Evolutionary conservation across 495 filamentous ascomycete genomes (phyloP).

Genomic region (Penicillium longicatenatum): DNA sequence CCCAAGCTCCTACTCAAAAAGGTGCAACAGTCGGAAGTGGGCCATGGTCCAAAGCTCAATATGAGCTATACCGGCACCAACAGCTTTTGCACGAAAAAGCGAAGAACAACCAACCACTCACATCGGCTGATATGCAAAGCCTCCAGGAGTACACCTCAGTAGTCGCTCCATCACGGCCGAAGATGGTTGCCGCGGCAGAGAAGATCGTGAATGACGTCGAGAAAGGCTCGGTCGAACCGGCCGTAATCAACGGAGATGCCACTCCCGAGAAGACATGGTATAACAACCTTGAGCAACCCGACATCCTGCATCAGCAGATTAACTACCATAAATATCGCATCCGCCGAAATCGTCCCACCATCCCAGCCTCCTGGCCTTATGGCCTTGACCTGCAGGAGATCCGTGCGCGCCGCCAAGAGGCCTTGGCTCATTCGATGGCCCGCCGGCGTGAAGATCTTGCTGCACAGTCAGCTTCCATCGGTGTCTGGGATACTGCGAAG

Average conservation of each 20-base stretch:
- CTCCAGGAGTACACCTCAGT: conserved; percentile 73
- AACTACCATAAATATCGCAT: conserved; percentile 7
- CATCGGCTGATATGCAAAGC: conserved; percentile 69
- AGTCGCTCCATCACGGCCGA: conserved; percentile 58
- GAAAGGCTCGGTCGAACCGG: conserved; percentile 38
- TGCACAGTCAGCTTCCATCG: conserved; percentile 76
- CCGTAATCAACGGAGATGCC: conserved; percentile 34
- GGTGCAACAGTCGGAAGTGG: conserved; percentile 43
- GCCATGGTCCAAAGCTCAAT: conserved; percentile 69
- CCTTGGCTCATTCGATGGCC: conserved; percentile 63
- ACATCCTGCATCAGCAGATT: conserved; percentile 47
- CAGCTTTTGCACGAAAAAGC: conserved; percentile 82
- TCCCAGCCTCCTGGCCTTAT: conserved; percentile 83
- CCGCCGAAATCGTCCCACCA: conserved; percentile 15
- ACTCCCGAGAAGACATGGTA: conserved; percentile 47
- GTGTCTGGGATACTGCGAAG: conserved; percentile 76
- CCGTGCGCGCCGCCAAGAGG: conserved; percentile 31
- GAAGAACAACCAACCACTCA: conserved; percentile 77
- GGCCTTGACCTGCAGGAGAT: conserved; percentile 80
- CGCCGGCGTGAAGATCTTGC: conserved; percentile 82
- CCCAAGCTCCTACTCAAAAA: conserved; percentile 35
- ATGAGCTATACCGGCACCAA: conserved; percentile 70
- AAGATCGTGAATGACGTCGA: conserved; percentile 52
- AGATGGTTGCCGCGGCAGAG: conserved; percentile 55
- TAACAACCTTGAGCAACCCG: conserved; percentile 68